Evolutionary conservation across 2,329 filamentous ascomycete species (phyloP), one percentile per base, ranked within the genome.

Genomic region (Septoria linicola): DNA sequence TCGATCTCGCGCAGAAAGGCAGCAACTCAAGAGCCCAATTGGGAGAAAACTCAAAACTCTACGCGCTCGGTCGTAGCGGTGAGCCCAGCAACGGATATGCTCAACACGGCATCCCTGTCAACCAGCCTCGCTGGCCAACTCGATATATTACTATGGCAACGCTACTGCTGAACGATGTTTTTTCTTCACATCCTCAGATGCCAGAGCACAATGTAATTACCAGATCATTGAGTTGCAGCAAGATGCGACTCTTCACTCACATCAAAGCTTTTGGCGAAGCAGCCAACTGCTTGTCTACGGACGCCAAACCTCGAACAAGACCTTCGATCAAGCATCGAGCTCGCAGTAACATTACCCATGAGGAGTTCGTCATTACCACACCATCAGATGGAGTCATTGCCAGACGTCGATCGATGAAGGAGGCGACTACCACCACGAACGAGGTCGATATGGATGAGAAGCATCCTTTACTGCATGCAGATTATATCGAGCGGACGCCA

Each of bases 61-160:
- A 41, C 16, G 36, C 44, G 44, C 44, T 40, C 25, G 27, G 35
- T 21, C 36, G 27, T 27, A 25, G 35, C 25, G 44, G 35, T 40
- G 44, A 41, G 35, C 44, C 19, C 44, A 40, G 35, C 36, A 23
- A 36, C 44, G 23, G 5, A 10, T 23, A 31, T 32, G 16, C 34
- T 21, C 44, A 43, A 31, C 30, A 43, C 34, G 19, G 14, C 47
- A 49, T 49, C 47, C 47, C 39, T 49, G 47, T 43, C 17, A 20
- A 31, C 37, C 14, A 16, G 31, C 21, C 21, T 20, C 40, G 32
- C 32, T 19, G n/a, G 25, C 32, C 39, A 43, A 31, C 31, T 37
- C 30, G 20, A n/a, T 42, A 42, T 27, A 49, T 49, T 43, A 30
- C 47, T 37, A 21, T 37, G 47, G 47, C 47, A 49, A 49, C 47